Evolutionary conservation across 805 yeast species (phyloP).

Genomic region (Kodamaea leandrae): DNA sequence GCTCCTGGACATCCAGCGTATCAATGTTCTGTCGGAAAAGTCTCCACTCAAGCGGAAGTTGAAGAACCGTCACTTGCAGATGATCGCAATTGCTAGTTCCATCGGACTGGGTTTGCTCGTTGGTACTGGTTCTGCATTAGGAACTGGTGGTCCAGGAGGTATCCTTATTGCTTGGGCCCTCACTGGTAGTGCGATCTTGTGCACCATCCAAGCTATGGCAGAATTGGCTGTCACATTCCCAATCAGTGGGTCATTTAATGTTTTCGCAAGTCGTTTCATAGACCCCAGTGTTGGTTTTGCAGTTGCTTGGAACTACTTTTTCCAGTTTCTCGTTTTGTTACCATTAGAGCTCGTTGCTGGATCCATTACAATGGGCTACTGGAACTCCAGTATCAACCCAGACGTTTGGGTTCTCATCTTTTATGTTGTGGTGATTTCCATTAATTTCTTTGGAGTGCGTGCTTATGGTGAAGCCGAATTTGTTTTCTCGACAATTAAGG

Average conservation of each 20-base stretch:
- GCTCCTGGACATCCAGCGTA: slow-evolving; percentile 39
- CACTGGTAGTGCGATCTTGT: slow-evolving; percentile 23
- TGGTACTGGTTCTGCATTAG: slow-evolving; percentile 44
- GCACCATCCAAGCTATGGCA: slow-evolving; percentile 42
- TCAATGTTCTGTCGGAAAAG: slow-evolving; percentile 36
- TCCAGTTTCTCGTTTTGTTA: slow-evolving; percentile 55
- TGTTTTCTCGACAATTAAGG: slow-evolving; percentile 45
- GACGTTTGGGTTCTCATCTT: slow-evolving; percentile 63
- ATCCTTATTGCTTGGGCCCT: slow-evolving; percentile 28
- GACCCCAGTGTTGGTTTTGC: slow-evolving; percentile 59
- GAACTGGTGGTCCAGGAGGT: slow-evolving; percentile 33
- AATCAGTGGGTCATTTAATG: slow-evolving; percentile 52
- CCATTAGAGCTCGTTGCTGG: slow-evolving; percentile 63
- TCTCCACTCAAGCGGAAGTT: slow-evolving; percentile 46
- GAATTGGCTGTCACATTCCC: slow-evolving; percentile 55
- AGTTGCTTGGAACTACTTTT: slow-evolving; percentile 50
- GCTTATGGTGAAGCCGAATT: slow-evolving; percentile 60
- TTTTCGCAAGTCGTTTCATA: slow-evolving; percentile 48
- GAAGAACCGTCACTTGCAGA: slow-evolving; percentile 50
- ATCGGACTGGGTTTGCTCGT: slow-evolving; percentile 60
- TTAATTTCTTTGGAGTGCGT: slow-evolving; percentile 52
- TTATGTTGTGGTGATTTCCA: slow-evolving; percentile 44
- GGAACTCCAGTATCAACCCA: slow-evolving; percentile 52
- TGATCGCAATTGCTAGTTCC: slow-evolving; percentile 71
- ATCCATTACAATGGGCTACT: slow-evolving; percentile 54